Percentiles rank a stretch among this genome's conserved stretches.
Conservation (phyloP, 2,329 filamentous ascomycete genomes). For the Acrodontium crateriforme region DNA sequence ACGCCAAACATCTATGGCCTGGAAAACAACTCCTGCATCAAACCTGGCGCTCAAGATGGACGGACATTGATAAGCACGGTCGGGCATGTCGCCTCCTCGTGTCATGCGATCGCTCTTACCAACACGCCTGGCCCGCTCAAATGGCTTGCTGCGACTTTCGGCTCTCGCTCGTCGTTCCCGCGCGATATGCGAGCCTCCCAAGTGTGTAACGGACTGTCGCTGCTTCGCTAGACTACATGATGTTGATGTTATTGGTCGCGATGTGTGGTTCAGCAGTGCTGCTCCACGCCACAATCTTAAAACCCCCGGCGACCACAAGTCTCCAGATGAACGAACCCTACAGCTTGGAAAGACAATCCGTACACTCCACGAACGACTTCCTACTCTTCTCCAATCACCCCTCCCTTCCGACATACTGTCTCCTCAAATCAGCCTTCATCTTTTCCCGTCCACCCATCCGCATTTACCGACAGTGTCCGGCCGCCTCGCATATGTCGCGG, state of each 20-base stretch:
- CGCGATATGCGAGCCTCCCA: constrained; percentile 9
- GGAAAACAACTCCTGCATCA: too few species aligned
- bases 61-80: too few species aligned
- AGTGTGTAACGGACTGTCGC: constrained; percentile 13
- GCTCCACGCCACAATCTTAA: constrained; percentile 13
- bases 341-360: constrained; percentile 50
- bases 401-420: constrained; percentile 49
- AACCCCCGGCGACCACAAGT: constrained; percentile 23
- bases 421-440: constrained; percentile 46
- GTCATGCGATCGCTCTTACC: constrained; percentile 34
- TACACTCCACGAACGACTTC: constrained; percentile 47
- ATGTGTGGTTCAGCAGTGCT: constrained; percentile 32
- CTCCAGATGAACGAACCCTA: constrained; percentile 44
- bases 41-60: too few species aligned
- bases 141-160: too few species aligned
- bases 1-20: too few species aligned
- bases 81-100: too few species aligned
- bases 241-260: constrained; percentile 16
- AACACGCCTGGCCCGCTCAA: constrained; percentile 26
- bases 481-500: constrained; percentile 78
- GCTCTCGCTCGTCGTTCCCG: constrained; percentile 2
- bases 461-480: constrained; percentile 88
- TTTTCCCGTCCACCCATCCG: constrained; percentile 63
- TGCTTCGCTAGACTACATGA: constrained; percentile 20
- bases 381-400: constrained; percentile 46